Base-by-base conservation (phyloP, 306 rosid genomes). In the Rubus parviflorus region DNA sequence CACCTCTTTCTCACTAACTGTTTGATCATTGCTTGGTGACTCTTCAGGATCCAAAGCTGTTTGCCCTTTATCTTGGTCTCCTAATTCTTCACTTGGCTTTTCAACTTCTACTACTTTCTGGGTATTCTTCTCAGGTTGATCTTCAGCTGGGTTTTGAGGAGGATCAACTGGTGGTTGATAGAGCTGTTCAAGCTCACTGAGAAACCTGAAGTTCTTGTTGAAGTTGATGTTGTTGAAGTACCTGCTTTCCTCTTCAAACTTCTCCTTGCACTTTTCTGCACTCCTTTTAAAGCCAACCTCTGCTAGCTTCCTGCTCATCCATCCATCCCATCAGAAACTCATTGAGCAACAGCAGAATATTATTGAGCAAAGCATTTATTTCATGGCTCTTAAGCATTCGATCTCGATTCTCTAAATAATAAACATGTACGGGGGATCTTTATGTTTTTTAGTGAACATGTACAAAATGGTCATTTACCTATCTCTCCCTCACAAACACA, bases 251-350 rank as follows among this genome's bases (percentile, higher is more conserved):
- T 91, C 93, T 75, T 94, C 98, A 65, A 88, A 94, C 77, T 86
- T 94, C 75, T 91, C 96, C 81, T 91, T 94, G 75, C 98, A 94
- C 35, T 86, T 94, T n/a, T 90, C 94, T 0, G 88, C 93, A 72
- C 89, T 88, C 82, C 89, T 88, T 79, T 87, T 90, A 70, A 90
- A 86, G 19, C 96, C 98, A 73, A 86, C 47, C 82, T 94, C 96
- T 77, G 83, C 87, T 61, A 94, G 81, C 91, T 89, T 94, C 86
- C 98, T 94, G 91, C 83, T 62, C 68, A 35, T 35, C 45, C n/a
- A n/a, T n/a, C n/a, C 68, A 63, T 37, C 70, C 80, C 88, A 79
- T 61, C 86, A 89, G 73, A 56, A 74, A 67, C 70, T 65, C 70
- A 40, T 40, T 65, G 66, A 81, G 19, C 51, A 38, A 43, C 71